Conservation (phyloP, 352 stramenopile species). For the Pythium vanterpoolii region DNA sequence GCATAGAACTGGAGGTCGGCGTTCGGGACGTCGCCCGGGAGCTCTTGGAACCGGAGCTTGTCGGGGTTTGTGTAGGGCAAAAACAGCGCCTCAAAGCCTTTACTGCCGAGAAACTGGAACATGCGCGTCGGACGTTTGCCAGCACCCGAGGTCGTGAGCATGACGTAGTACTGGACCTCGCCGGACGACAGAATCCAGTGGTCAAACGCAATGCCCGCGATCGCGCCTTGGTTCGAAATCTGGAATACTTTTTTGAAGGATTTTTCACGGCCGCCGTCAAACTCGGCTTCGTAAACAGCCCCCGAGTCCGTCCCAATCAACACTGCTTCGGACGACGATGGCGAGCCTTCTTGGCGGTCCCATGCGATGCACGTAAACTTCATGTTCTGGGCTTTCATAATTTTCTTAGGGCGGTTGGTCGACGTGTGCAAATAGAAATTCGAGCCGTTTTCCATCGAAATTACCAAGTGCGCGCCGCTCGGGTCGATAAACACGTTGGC, state of each 20-base stretch:
- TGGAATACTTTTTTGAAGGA: conserved; percentile 88
- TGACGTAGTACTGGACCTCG: conserved; percentile 67
- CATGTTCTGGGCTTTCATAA: conserved; percentile 77
- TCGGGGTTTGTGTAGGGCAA: conserved; percentile 77
- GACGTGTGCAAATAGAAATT: conserved; percentile 85
- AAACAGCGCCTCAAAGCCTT: conserved; percentile 86
- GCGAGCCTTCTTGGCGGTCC: conserved; percentile 72
- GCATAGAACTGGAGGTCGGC: conserved; percentile 79
- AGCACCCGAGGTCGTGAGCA: conserved; percentile 81
- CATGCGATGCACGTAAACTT: conserved; percentile 82
- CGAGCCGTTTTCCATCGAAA: conserved; percentile 86
- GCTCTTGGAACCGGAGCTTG: conserved; percentile 85
- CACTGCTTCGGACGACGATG: conserved; percentile 54
- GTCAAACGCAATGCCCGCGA: conserved; percentile 81
- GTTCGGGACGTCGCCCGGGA: conserved; percentile 81
- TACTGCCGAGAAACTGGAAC: conserved; percentile 88
- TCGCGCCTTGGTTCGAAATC: conserved; percentile 84
- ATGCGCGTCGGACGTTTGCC: conserved; percentile 86
- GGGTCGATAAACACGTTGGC: conserved; percentile 78
- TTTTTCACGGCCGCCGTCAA: conserved; percentile 85
- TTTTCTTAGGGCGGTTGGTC: conserved; percentile 78
- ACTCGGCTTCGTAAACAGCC: conserved; percentile 79
- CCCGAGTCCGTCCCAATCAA: conserved; percentile 81
- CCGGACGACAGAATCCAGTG: conserved; percentile 62
- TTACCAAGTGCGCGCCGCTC: conserved; percentile 70